phyloP scores from a whole-genome alignment of 148 eudicot species.

The Vaccinium macrocarpon region DNA sequence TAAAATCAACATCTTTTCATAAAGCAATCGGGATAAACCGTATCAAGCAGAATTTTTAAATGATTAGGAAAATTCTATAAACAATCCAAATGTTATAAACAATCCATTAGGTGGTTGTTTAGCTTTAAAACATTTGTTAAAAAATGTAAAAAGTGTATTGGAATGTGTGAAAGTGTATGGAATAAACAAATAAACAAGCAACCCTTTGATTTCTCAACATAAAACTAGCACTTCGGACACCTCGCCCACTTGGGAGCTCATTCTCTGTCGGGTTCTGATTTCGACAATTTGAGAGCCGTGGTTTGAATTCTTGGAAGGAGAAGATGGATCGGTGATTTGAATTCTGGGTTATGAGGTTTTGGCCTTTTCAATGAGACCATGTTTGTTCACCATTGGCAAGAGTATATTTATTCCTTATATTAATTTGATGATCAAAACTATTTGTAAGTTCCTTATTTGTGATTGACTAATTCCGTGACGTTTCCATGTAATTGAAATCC shows the following conservation, averaged over 20 bases:
- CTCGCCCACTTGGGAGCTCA: conserved; percentile 41
- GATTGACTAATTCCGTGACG: too few species aligned
- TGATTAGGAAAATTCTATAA: too few species aligned
- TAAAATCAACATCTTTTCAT: background rate
- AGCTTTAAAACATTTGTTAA: too few species aligned
- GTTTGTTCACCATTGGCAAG: too few species aligned
- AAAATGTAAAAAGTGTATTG: background rate
- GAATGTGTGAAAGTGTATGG: too few species aligned
- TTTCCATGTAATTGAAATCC: too few species aligned
- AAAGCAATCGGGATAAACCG: background rate
- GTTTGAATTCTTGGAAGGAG: too few species aligned
- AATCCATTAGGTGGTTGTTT: background rate
- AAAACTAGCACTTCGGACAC: conserved; percentile 57
- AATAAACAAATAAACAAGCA: conserved; percentile 44
- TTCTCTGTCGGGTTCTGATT: too few species aligned
- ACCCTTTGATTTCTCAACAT: conserved; percentile 54
- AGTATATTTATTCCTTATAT: too few species aligned
- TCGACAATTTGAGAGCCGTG: too few species aligned
- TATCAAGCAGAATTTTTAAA: background rate
- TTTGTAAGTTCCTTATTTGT: too few species aligned
- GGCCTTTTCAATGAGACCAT: background rate
- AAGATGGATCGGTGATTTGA: background rate
- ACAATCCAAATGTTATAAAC: background rate
- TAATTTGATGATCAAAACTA: too few species aligned
- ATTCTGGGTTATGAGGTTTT: background rate